Evolutionary conservation across 1,284 basidiomycete genomes (phyloP).

Genomic region (Rhizoctonia solani): DNA sequence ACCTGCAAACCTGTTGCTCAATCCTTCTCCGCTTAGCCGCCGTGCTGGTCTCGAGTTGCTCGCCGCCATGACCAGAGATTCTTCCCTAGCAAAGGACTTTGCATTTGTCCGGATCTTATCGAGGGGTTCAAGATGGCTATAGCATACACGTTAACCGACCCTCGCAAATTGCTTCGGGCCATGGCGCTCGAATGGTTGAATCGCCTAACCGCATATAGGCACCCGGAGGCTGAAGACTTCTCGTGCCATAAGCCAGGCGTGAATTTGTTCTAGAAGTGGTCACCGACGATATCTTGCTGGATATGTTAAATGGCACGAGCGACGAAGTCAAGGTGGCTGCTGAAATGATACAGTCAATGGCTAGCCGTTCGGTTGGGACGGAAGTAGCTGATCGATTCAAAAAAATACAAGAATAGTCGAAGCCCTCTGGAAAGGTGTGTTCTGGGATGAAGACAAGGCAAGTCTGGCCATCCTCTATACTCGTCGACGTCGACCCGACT

Average conservation of each 20-base stretch:
- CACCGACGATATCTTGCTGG: conserved; percentile 2
- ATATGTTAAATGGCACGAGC: conserved; percentile 11
- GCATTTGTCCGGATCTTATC: conserved; percentile 10
- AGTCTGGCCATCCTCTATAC: background rate
- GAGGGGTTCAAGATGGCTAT: background rate
- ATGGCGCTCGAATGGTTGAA: conserved; percentile 16
- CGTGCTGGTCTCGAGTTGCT: conserved; percentile 25
- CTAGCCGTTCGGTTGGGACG: background rate
- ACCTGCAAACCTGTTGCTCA: conserved; percentile 7
- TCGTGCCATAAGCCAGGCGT: conserved; percentile 4
- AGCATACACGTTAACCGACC: background rate
- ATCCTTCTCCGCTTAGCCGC: conserved; percentile 12
- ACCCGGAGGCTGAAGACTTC: background rate
- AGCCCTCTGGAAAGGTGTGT: conserved; percentile 14
- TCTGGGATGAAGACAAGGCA: conserved; percentile 11
- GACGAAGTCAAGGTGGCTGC: conserved; percentile 23
- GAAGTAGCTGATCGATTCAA: background rate
- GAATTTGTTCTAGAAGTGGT: conserved; percentile 8
- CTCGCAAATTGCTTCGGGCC: conserved; percentile 5
- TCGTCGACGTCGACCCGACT: background rate
- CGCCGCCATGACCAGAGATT: background rate
- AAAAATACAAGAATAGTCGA: conserved; percentile 1
- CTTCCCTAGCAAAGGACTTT: conserved; percentile 4
- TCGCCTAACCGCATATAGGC: conserved; percentile 1
- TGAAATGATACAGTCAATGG: background rate